Percentiles rank a stretch among this genome's conserved stretches.
Evolutionary conservation across 2,329 filamentous ascomycete genomes (phyloP).

Genomic region (Cladosporium cucumerinum): DNA sequence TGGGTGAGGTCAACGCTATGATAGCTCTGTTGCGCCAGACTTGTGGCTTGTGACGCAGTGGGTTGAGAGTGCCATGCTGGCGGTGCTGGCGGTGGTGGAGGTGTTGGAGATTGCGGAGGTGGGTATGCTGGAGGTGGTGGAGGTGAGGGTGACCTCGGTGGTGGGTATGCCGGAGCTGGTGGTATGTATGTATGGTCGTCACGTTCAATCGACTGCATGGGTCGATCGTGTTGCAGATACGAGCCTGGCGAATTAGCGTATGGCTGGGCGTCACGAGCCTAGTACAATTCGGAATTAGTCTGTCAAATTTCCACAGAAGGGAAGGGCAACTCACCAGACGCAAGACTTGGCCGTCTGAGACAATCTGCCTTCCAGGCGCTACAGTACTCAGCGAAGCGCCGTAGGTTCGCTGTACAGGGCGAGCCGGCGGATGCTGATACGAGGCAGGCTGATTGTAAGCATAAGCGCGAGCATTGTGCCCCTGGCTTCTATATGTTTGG

Average conservation of each 20-base stretch:
- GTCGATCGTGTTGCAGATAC: slow-evolving; percentile 19
- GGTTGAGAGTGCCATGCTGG: neutral
- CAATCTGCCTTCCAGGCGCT: neutral
- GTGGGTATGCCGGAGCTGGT: neutral
- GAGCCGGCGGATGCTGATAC: neutral
- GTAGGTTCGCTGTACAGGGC: neutral
- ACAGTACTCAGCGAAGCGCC: neutral
- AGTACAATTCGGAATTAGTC: neutral
- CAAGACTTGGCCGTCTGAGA: neutral
- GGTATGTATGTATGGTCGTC: slow-evolving; percentile 17
- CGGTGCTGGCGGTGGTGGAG: neutral
- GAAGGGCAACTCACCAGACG: neutral
- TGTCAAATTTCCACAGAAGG: neutral
- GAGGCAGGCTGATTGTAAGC: neutral
- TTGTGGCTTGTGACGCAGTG: neutral
- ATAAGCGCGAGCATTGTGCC: neutral
- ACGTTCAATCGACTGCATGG: slow-evolving; percentile 26
- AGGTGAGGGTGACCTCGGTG: no score
- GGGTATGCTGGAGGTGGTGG: no score
- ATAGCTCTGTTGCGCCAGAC: neutral
- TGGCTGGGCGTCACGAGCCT: neutral
- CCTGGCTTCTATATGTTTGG: slow-evolving; percentile 12
- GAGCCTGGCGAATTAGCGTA: slow-evolving; percentile 5
- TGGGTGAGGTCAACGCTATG: neutral
- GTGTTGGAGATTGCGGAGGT: no score